phyloP scores from a whole-genome alignment of 164 flowering plant species.

The Cinnamomum micranthum region DNA sequence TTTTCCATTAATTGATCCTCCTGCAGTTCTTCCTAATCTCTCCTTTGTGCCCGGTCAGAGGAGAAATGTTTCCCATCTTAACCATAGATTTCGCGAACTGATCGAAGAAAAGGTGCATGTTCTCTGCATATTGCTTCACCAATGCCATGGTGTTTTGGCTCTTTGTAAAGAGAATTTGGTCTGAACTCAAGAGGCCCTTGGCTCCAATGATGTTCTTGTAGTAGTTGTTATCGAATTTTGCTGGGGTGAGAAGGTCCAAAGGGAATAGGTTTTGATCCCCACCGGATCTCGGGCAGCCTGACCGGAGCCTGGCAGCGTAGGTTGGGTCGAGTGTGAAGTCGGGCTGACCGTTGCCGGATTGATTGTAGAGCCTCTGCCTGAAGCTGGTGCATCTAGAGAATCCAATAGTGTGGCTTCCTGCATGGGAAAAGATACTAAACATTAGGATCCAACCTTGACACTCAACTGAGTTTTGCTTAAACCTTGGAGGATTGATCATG shows the following conservation, averaged over 20 bases:
- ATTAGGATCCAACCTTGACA: background rate
- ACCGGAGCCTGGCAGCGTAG: slow-evolving; percentile 59
- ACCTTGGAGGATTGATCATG: no score
- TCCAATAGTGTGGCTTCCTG: slow-evolving; percentile 99
- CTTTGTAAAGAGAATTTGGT: slow-evolving; percentile 62
- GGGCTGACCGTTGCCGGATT: slow-evolving; percentile 67
- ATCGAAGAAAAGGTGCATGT: slow-evolving; percentile 57
- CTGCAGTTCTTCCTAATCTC: slow-evolving; percentile 89
- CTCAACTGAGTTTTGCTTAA: background rate
- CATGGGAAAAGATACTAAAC: background rate
- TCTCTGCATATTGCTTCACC: slow-evolving; percentile 71
- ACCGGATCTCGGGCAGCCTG: slow-evolving; percentile 79
- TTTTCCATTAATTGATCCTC: slow-evolving; percentile 34
- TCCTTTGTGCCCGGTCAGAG: slow-evolving; percentile 71
- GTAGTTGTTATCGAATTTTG: slow-evolving; percentile 75
- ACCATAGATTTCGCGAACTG: slow-evolving; percentile 90
- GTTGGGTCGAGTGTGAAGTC: slow-evolving; percentile 57
- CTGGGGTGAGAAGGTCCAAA: slow-evolving; percentile 62
- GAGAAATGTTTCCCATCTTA: slow-evolving; percentile 83
- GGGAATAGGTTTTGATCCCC: slow-evolving; percentile 82
- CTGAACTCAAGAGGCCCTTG: slow-evolving; percentile 79
- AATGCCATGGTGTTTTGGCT: slow-evolving; percentile 41
- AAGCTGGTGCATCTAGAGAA: slow-evolving; percentile 80
- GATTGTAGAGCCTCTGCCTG: slow-evolving; percentile 96
- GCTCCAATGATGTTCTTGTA: slow-evolving; percentile 70